These are phyloP conservation scores for Massarina eburnea DNA, from an alignment of 2,329 filamentous ascomycete genomes.

Conservation along the genomic window DNA sequence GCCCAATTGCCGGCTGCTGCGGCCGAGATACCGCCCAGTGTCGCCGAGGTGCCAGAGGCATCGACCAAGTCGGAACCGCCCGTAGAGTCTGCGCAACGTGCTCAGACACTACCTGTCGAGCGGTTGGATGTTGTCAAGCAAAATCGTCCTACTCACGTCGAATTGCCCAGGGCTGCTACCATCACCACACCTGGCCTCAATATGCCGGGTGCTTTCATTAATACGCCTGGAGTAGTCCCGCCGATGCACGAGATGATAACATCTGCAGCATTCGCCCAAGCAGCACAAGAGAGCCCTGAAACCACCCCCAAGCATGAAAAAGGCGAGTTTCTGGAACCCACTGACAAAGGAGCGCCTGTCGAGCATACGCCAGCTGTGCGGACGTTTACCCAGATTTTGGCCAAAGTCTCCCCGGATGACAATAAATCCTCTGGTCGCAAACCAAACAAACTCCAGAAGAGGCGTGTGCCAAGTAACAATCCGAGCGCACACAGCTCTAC, in stretches of 20 bases:
- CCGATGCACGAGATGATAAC: constrained; percentile 44
- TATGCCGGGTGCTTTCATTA: constrained; percentile 63
- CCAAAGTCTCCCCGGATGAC: constrained; percentile 58
- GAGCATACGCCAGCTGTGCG: constrained; percentile 32
- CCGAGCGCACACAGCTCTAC: constrained; percentile 90
- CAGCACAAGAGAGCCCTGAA: constrained; percentile 25
- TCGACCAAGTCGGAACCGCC: constrained; percentile 7
- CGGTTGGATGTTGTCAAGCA: constrained; percentile 30
- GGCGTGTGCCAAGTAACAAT: constrained; percentile 72
- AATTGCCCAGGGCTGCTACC: constrained; percentile 20
- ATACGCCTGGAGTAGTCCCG: constrained; percentile 43
- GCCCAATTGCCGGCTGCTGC: constrained; percentile 20
- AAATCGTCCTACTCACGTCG: constrained; percentile 15
- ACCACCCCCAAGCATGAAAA: constrained; percentile 34
- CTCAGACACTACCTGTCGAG: constrained; percentile 22
- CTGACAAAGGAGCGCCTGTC: constrained; percentile 26
- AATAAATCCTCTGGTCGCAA: constrained; percentile 64
- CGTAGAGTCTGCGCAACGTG: constrained; percentile 12
- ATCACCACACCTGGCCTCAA: constrained; percentile 32
- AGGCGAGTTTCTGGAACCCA: constrained; percentile 36
- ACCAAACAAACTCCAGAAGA: constrained; percentile 92
- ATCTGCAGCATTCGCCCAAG: constrained; percentile 26
- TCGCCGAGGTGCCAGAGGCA: background rate
- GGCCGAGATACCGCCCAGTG: background rate
- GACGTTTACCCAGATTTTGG: constrained; percentile 42